Percentiles rank a stretch among this genome's conserved stretches.
These are phyloP conservation scores for Metarhizium anisopliae DNA, from an alignment of 2,329 filamentous ascomycete genomes.

Conservation along the genomic window DNA sequence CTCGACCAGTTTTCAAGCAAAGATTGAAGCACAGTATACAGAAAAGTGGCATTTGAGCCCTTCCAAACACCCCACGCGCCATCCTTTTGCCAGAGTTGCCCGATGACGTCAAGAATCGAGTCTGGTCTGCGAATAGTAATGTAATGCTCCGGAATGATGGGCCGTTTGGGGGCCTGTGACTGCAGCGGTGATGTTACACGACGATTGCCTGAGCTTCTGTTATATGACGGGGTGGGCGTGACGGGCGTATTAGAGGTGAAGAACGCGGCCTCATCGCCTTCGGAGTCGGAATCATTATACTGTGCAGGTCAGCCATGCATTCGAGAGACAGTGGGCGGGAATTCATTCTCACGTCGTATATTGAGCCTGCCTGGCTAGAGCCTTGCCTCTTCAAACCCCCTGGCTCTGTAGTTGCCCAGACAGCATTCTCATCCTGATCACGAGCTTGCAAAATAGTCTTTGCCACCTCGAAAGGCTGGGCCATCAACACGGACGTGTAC, in stretches of 20 bases:
- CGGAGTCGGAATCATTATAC: constrained; percentile 53
- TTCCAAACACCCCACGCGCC: constrained; percentile 93
- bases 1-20: constrained; percentile 88
- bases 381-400: constrained; percentile 19
- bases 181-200: constrained; percentile 21
- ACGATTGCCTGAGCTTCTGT: constrained; percentile 23
- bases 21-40: constrained; percentile 79
- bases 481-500: constrained; percentile 80
- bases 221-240: constrained; percentile 40
- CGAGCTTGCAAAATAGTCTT: constrained; percentile 84
- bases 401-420: constrained; percentile 14
- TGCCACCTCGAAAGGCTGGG: constrained; percentile 94
- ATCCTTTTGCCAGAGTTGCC: constrained; percentile 81
- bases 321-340: not conserved
- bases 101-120: constrained; percentile 78
- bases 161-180: constrained; percentile 16
- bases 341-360: constrained; percentile 22
- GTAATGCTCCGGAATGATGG: constrained; percentile 40
- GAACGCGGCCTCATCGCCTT: constrained; percentile 72
- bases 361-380: constrained; percentile 24
- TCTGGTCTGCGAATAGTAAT: constrained; percentile 66
- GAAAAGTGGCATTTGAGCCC: constrained; percentile 81
- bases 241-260: constrained; percentile 61
- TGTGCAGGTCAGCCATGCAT: not conserved
- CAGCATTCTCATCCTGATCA: constrained; percentile 41